Conservation (phyloP, 306 rosid species). For the Vicia faba region DNA sequence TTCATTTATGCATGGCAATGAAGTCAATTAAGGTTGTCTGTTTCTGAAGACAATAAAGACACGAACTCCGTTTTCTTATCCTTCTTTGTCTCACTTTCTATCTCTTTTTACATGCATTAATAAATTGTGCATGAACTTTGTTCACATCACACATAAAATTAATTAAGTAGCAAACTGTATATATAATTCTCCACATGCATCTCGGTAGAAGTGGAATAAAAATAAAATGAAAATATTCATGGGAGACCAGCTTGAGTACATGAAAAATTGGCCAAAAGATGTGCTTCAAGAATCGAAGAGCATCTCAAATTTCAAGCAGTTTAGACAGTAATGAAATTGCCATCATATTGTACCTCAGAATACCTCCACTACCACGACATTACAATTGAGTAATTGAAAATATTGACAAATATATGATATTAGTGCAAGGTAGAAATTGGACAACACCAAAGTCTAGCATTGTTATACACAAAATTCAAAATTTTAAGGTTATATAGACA, state of each 20-base stretch:
- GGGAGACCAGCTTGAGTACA: neutral
- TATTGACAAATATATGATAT: neutral
- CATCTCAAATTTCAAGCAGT: neutral
- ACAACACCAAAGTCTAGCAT: too few relatives aligned
- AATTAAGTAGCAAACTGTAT: too few relatives aligned
- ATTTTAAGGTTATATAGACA: too few relatives aligned
- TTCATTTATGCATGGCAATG: conserved; percentile 60
- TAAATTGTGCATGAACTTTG: conserved; percentile 15
- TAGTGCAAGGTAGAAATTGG: neutral
- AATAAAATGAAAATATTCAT: neutral
- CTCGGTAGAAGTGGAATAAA: too few relatives aligned
- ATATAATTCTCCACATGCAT: too few relatives aligned
- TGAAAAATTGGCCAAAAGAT: neutral
- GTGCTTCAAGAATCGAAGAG: neutral
- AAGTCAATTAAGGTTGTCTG: conserved; percentile 47
- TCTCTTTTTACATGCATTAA: conserved; percentile 21
- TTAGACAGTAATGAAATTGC: neutral
- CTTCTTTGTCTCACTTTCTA: conserved; percentile 31
- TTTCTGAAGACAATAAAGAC: conserved; percentile 61
- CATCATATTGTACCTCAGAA: neutral
- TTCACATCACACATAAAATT: conserved; percentile 31
- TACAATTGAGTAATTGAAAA: neutral
- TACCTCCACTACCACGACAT: neutral
- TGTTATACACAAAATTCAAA: too few relatives aligned
- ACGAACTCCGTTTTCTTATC: conserved; percentile 45